A percentile compares a stretch with the other conserved stretches of the same genome.
Conservation (phyloP, 306 rosid genomes). For the Sechiopsis laciniata region DNA sequence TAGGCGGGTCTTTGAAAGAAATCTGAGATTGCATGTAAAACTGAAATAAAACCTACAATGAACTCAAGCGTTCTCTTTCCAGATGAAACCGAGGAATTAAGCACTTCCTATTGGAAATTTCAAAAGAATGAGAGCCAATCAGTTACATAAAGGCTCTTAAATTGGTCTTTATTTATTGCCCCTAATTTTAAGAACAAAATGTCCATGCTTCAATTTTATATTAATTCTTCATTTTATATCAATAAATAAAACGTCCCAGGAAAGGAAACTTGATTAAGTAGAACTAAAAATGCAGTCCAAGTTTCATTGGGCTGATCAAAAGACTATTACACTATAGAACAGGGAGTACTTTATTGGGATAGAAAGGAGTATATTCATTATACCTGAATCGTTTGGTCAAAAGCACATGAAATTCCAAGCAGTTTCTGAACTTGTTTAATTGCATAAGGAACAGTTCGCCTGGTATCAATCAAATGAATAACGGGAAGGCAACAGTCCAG, state of each 20-base stretch:
- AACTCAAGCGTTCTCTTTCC: too few species aligned
- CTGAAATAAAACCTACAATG: too few species aligned
- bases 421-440: conserved; percentile 76
- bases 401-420: conserved; percentile 77
- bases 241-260: not conserved
- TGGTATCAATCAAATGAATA: conserved; percentile 76
- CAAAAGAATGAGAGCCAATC: not conserved
- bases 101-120: too few species aligned
- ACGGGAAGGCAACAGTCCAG: conserved; percentile 86
- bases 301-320: conserved; percentile 1
- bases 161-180: not conserved
- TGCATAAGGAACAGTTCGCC: conserved; percentile 80
- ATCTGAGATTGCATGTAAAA: too few species aligned
- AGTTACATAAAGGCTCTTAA: not conserved
- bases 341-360: not conserved
- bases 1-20: too few species aligned
- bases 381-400: conserved; percentile 85
- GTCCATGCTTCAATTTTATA: not conserved
- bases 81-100: too few species aligned
- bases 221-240: not conserved
- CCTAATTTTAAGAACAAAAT: not conserved
- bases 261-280: not conserved
- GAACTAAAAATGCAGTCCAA: not conserved
- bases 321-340: not conserved
- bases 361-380: conserved; percentile 3